Evolutionary conservation across 2,329 filamentous ascomycete species (phyloP), one percentile per base, ranked within the genome.

Genomic region (Ophiostoma triangulosporum): DNA sequence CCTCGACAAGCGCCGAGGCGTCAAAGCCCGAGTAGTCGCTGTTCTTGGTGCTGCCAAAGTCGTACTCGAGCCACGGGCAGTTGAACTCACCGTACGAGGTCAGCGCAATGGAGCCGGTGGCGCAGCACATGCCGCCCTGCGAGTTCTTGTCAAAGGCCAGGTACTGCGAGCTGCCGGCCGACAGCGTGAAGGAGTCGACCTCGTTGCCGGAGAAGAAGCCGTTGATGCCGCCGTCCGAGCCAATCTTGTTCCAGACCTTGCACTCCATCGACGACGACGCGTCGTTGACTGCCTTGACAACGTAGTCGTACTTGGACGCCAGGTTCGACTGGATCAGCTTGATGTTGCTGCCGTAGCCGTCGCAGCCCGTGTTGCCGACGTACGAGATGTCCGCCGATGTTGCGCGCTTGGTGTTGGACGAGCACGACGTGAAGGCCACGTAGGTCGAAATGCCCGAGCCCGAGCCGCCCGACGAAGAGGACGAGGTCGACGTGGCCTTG

Each of bases 231-330:
- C 68, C 66, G 48, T 67, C 59, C 14, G 65, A 62, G 45, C 74
- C 74, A 52, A 76, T 75, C 73, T 78, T 78, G 71, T 75, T 73
- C 67, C 65, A 75, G 68, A 69, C 72, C 33, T 61, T 60, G 62
- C 75, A 76, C 43, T 63, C 38, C 53, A 67, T 65, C 45, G 61
- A 49, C 43, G 56, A 50, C 33, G 50, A 50, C 57, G 54, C 62
- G 51, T 65, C 63, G 50, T 66, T 68, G 62, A 62, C 63, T 62
- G 75, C 72, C 58, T 64, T 64, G 56, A 67, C 57, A 20, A 65
- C 64, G 68, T 76, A 74, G 52, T 70, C 57, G 67, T 76, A 77
- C 57, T 68, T 51, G 56, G 60, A 49, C 56, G 64, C 64, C 49
- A 69, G 61, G 54, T 59, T 60, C 58, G 66, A 60, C 43, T 55